These are phyloP conservation scores for Penicillium hesseltinei DNA, from an alignment of 2,329 filamentous ascomycete species.

Conservation along the genomic window DNA sequence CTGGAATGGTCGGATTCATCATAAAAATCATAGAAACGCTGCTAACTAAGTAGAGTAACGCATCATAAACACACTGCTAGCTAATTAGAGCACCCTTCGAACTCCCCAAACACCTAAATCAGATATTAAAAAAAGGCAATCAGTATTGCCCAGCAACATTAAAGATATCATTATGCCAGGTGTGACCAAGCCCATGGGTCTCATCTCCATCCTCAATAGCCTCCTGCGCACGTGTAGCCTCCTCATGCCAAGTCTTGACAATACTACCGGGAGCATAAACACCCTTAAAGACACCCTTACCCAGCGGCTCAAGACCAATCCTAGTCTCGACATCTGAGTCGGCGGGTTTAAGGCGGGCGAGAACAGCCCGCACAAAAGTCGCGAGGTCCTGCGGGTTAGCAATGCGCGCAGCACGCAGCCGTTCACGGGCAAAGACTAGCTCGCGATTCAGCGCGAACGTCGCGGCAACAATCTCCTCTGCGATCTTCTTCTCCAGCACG, in stretches of 20 bases:
- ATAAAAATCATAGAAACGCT: neutral
- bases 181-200: slow-evolving; percentile 48
- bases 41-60: neutral
- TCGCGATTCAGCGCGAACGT: slow-evolving; percentile 78
- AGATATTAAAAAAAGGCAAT: neutral
- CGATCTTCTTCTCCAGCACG: slow-evolving; percentile 75
- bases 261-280: slow-evolving; percentile 87
- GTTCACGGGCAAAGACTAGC: slow-evolving; percentile 79
- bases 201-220: slow-evolving; percentile 69
- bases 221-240: slow-evolving; percentile 68
- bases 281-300: slow-evolving; percentile 70
- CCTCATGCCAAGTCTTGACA: slow-evolving; percentile 84
- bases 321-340: slow-evolving; percentile 75
- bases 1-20: neutral
- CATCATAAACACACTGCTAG: neutral
- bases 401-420: slow-evolving; percentile 80
- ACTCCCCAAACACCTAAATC: neutral
- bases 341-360: slow-evolving; percentile 70
- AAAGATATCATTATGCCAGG: slow-evolving; percentile 87
- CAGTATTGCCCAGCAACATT: slow-evolving; percentile 40
- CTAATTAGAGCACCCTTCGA: neutral
- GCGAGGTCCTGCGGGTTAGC: slow-evolving; percentile 74
- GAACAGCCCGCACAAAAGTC: slow-evolving; percentile 79
- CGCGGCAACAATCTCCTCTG: slow-evolving; percentile 65
- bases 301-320: slow-evolving; percentile 64